Percentiles rank a stretch among this genome's conserved stretches.
Conservation (phyloP, 2,329 filamentous ascomycete species). For the Fusarium oligoseptatum region DNA sequence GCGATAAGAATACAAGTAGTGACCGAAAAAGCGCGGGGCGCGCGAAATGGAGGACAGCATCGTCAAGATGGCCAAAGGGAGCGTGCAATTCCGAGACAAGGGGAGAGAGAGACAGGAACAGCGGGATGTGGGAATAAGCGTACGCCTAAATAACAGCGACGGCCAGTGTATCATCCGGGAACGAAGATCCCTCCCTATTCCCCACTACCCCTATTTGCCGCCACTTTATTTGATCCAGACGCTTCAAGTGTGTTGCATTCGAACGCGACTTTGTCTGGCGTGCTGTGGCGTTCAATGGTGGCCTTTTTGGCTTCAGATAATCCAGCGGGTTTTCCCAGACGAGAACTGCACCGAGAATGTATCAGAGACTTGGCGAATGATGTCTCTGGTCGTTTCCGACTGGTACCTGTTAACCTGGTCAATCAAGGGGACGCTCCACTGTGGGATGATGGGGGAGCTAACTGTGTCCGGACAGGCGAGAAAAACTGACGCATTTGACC, state of each 20-base stretch:
- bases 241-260: background rate
- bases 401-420: background rate
- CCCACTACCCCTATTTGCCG: slow-evolving; percentile 33
- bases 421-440: background rate
- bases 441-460: background rate
- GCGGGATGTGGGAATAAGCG: background rate
- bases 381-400: background rate
- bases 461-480: background rate
- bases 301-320: background rate
- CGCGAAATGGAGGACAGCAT: slow-evolving; percentile 30
- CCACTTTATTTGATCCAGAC: slow-evolving; percentile 24
- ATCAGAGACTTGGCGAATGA: background rate
- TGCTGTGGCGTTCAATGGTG: background rate
- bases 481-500: background rate
- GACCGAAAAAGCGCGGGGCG: slow-evolving; percentile 21
- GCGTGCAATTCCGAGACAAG: slow-evolving; percentile 3
- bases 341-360: background rate
- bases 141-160: slow-evolving; percentile 1
- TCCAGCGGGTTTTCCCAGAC: background rate
- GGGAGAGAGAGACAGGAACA: background rate
- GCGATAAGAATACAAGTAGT: slow-evolving; percentile 24
- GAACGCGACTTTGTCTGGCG: background rate
- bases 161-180: background rate
- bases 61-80: slow-evolving; percentile 21
- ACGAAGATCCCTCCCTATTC: slow-evolving; percentile 14